phyloP scores from a whole-genome alignment of 148 eudicot genomes.

The Drosera capensis region DNA sequence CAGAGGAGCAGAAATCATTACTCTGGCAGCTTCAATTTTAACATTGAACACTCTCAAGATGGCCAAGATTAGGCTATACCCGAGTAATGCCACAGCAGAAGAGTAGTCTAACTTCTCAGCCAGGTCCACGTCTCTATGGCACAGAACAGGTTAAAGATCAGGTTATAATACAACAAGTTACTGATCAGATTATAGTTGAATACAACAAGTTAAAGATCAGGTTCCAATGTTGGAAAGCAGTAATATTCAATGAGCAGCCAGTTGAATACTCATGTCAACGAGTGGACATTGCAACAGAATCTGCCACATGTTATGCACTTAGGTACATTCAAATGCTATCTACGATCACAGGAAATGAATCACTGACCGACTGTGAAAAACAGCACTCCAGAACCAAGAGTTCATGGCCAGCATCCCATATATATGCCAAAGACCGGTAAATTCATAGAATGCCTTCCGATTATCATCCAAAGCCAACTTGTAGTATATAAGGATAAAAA shows the following conservation, averaged over 20 bases:
- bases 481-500: slow-evolving; percentile 79
- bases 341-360: slow-evolving; percentile 1
- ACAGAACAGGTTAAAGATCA: too few relatives aligned
- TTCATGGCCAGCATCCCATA: slow-evolving; percentile 84
- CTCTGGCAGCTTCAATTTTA: slow-evolving; percentile 56
- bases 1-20: slow-evolving; percentile 69
- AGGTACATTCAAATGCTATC: neutral
- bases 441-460: slow-evolving; percentile 55
- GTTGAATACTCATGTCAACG: too few relatives aligned
- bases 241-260: neutral
- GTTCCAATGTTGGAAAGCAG: neutral
- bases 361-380: slow-evolving; percentile 75
- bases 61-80: slow-evolving; percentile 62
- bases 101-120: slow-evolving; percentile 65
- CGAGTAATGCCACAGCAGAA: slow-evolving; percentile 62
- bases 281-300: neutral
- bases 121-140: slow-evolving; percentile 64
- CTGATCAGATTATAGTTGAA: too few relatives aligned
- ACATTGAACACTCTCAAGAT: slow-evolving; percentile 49
- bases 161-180: too few relatives aligned
- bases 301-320: neutral
- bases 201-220: neutral
- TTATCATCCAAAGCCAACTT: slow-evolving; percentile 51
- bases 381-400: slow-evolving; percentile 80
- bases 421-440: slow-evolving; percentile 77